These are phyloP conservation scores for Boeremia exigua DNA, from an alignment of 2,329 filamentous ascomycete species.

Conservation along the genomic window DNA sequence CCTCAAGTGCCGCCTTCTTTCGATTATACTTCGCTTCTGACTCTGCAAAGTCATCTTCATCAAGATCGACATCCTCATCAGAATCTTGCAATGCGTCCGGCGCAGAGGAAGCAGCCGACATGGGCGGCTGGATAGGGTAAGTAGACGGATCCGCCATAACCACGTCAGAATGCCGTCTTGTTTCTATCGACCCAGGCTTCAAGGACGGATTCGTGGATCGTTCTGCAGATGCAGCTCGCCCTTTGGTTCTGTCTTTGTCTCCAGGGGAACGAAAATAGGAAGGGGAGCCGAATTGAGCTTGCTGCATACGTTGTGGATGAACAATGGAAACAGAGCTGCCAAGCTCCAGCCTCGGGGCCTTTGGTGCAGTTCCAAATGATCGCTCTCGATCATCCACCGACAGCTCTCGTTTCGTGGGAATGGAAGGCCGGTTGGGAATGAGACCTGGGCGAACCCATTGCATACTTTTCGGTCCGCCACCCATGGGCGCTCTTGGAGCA, in stretches of 20 bases:
- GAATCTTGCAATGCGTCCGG: conserved; percentile 48
- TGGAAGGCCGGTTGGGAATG: conserved; percentile 36
- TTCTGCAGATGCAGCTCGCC: conserved; percentile 32
- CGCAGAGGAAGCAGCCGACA: conserved; percentile 40
- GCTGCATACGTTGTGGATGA: conserved; percentile 30
- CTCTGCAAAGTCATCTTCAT: conserved; percentile 54
- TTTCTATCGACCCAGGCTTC: conserved; percentile 38
- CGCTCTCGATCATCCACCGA: conserved; percentile 52
- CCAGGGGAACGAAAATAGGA: conserved; percentile 23
- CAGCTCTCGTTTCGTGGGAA: conserved; percentile 56
- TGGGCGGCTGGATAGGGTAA: conserved; percentile 32
- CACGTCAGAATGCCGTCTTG: conserved; percentile 42
- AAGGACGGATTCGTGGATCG: conserved; percentile 27
- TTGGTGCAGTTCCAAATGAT: conserved; percentile 38
- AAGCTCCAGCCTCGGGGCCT: conserved; percentile 43
- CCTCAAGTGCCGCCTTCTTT: conserved; percentile 52
- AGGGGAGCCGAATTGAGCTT: conserved; percentile 34
- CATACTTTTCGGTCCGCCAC: conserved; percentile 43
- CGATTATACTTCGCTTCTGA: conserved; percentile 56
- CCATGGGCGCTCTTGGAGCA: conserved; percentile 41
- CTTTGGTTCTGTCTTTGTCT: conserved; percentile 26
- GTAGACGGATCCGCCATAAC: conserved; percentile 45
- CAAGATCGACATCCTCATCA: conserved; percentile 56
- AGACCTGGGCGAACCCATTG: conserved; percentile 54
- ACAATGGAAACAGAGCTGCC: conserved; percentile 21